Evolutionary conservation across 2,329 filamentous ascomycete species (phyloP), one percentile per base, ranked within the genome.

Genomic region (Celoporthe dispersa): DNA sequence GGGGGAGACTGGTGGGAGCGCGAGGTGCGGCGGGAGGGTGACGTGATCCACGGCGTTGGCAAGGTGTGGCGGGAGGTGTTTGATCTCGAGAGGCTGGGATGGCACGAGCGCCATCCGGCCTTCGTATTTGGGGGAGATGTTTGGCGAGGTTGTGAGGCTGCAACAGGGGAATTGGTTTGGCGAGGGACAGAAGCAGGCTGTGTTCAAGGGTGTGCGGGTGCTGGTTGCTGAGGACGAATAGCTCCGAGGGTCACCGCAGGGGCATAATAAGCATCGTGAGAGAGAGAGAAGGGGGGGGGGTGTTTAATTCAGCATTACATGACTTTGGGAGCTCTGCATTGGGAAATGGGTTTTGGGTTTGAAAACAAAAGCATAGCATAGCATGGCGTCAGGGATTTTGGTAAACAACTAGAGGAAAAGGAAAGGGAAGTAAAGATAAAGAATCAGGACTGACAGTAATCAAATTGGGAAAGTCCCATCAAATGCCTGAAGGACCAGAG

Each of bases 41-140:
- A 80, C 65, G 74, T 80, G 12, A 73, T 81, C 7, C 72, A 73
- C 7, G 79, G 76, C 2, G 74, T 78, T 0, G 76, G 75, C 16
- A 78, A 72, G 68, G 72, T 72, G 7, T 81, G 80, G 66, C 73
- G 76, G 12, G 78, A 81, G 67, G 76, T 80, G 1, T 75, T 77
- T 62, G 76, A 80, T 25, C 67, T 80, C 6, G 76, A 78, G 64
- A 64, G 67, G 2, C 41, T 80, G 12, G 78, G 78, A 3, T 80
- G 79, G 79, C 64, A 73, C 1, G 72, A 74, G 19, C 66, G 73
- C 14, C 78, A 80, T 39, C 75, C 77, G 0, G 74, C 74, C 1
- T 80, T 76, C 22, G 66, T 76, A 2, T 81, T 81, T 67, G 78
- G 75, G n/a, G 2, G 73, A 73, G 60, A 70, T 76, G 39, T 75